Conservation (phyloP, 345 rosid species). For the Brassica incana region DNA sequence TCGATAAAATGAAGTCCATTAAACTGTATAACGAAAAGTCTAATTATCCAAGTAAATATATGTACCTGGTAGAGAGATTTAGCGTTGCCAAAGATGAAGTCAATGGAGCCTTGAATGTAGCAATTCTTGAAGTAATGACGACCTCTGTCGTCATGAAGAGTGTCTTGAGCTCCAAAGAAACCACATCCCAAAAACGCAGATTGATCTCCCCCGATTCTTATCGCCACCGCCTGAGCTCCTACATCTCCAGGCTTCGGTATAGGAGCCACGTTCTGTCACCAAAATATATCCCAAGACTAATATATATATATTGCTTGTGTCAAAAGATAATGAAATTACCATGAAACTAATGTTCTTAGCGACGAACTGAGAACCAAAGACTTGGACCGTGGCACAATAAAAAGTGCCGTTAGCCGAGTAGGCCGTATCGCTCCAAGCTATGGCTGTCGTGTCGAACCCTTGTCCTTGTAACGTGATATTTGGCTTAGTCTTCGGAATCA, state of each 20-base stretch:
- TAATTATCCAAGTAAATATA: neutral
- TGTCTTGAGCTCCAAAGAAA: constrained; percentile 96
- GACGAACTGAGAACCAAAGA: constrained; percentile 68
- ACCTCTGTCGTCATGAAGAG: constrained; percentile 85
- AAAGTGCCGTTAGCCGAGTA: constrained; percentile 73
- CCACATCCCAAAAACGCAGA: constrained; percentile 81
- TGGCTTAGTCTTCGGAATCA: constrained; percentile 59
- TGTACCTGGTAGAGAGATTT: constrained; percentile 72
- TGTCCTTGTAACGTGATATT: constrained; percentile 91
- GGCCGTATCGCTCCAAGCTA: constrained; percentile 89
- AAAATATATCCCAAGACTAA: neutral
- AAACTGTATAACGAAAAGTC: neutral
- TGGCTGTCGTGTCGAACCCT: constrained; percentile 75
- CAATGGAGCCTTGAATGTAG: constrained; percentile 92
- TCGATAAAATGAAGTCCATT: neutral
- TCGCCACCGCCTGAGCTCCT: constrained; percentile 89
- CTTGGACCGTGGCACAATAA: constrained; percentile 77
- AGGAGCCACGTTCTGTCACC: constrained; percentile 73
- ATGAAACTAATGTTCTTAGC: constrained; percentile 91
- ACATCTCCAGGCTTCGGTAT: constrained; percentile 72
- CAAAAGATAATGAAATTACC: constrained; percentile 40
- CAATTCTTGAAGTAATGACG: constrained; percentile 93
- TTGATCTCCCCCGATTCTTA: constrained; percentile 71
- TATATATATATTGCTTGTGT: neutral
- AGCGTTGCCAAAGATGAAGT: constrained; percentile 85